phyloP scores from a whole-genome alignment of 2,329 filamentous ascomycete genomes.

The Neoascochyta sp. region DNA sequence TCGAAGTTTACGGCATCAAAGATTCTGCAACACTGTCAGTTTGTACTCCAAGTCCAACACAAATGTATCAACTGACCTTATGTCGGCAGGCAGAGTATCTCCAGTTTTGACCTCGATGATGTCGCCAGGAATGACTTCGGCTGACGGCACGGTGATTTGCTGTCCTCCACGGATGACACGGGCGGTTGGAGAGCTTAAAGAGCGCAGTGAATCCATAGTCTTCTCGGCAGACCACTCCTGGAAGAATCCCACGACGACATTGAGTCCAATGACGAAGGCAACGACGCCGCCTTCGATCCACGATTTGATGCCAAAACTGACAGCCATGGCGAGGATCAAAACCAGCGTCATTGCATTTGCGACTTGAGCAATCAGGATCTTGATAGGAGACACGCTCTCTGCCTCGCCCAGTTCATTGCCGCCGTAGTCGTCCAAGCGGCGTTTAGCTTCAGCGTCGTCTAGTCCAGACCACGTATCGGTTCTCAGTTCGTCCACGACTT shows the following conservation, averaged over 20 bases:
- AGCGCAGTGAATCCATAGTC: conserved; percentile 49
- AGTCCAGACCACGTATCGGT: conserved; percentile 66
- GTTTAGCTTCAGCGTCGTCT: conserved; percentile 55
- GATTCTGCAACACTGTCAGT: conserved; percentile 24
- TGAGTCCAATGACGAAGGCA: conserved; percentile 45
- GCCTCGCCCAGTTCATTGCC: conserved; percentile 68
- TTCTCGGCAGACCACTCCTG: conserved; percentile 49
- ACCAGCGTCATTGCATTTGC: conserved; percentile 76
- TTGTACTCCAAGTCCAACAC: background rate
- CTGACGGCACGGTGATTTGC: conserved; percentile 51
- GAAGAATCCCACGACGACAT: conserved; percentile 46
- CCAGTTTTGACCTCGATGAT: conserved; percentile 61
- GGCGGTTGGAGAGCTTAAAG: conserved; percentile 47
- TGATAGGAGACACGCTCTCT: conserved; percentile 64
- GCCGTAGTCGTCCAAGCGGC: conserved; percentile 59
- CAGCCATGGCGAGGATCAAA: conserved; percentile 48
- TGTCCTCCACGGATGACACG: conserved; percentile 52
- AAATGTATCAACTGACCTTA: conserved; percentile 43
- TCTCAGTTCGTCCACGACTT: conserved; percentile 54
- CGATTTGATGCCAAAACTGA: conserved; percentile 46
- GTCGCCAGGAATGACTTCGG: conserved; percentile 64
- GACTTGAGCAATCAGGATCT: conserved; percentile 68
- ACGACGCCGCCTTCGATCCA: conserved; percentile 50
- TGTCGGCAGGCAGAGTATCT: conserved; percentile 67
- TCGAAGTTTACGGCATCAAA: conserved; percentile 69